Evolutionary conservation across 2,329 filamentous ascomycete species (phyloP).

Genomic region (Ophiocordyceps australis): DNA sequence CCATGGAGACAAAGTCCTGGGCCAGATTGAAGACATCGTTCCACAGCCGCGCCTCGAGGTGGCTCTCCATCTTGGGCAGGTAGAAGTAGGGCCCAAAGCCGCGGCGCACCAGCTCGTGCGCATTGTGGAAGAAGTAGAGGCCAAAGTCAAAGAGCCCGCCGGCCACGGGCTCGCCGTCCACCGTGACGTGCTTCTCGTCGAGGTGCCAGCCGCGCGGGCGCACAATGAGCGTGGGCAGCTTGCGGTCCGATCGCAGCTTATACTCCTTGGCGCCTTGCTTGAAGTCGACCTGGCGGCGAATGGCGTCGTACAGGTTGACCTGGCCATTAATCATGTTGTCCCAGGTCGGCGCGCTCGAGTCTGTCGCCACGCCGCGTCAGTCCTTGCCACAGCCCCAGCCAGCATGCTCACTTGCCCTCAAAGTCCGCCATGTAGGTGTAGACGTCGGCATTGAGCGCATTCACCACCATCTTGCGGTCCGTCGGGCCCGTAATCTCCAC

Average conservation of each 20-base stretch:
- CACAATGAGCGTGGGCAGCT: slow-evolving; percentile 75
- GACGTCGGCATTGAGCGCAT: slow-evolving; percentile 86
- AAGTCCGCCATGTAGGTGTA: slow-evolving; percentile 99
- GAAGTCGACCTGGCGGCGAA: slow-evolving; percentile 88
- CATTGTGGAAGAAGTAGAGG: slow-evolving; percentile 98
- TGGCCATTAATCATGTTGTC: slow-evolving; percentile 99
- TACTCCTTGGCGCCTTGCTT: slow-evolving; percentile 92
- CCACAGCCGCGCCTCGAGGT: slow-evolving; percentile 93
- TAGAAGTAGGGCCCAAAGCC: slow-evolving; percentile 94
- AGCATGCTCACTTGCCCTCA: no score
- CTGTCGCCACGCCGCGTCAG: no score
- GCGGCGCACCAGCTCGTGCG: slow-evolving; percentile 65
- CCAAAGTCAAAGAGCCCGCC: slow-evolving; percentile 92
- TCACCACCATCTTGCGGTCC: slow-evolving; percentile 98
- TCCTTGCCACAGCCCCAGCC: no score
- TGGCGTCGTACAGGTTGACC: slow-evolving; percentile 92
- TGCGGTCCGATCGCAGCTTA: slow-evolving; percentile 84
- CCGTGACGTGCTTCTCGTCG: slow-evolving; percentile 93
- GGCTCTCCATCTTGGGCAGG: slow-evolving; percentile 94
- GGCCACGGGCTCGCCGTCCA: slow-evolving; percentile 89
- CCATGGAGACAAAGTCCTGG: slow-evolving; percentile 84
- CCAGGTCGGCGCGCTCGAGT: slow-evolving; percentile 92
- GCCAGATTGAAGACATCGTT: slow-evolving; percentile 94
- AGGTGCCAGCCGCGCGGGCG: slow-evolving; percentile 95
- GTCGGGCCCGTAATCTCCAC: slow-evolving; percentile 96